Evolutionary conservation across 768 basidiomycete genomes (phyloP).

Genomic region (Strobilomyces dryophilus): DNA sequence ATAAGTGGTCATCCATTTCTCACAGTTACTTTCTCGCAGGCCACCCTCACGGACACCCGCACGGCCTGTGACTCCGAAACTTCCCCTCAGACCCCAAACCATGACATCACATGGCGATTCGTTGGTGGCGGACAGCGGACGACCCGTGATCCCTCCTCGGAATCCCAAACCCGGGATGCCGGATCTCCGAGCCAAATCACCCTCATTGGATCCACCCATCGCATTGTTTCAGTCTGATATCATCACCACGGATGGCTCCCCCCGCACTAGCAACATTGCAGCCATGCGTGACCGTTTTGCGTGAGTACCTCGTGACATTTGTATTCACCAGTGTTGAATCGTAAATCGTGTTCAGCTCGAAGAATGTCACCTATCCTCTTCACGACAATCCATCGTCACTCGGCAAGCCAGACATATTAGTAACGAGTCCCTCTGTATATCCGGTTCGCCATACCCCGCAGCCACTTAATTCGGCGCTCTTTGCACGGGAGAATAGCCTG

Average conservation of each 20-base stretch:
- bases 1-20: neutral
- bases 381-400: constrained; percentile 16
- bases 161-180: constrained; percentile 6
- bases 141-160: constrained; percentile 17
- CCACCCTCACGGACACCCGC: constrained; percentile 6
- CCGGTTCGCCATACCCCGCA: constrained; percentile 17
- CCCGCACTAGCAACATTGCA: constrained; percentile 30
- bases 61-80: constrained; percentile 18
- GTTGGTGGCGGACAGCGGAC: constrained; percentile 6
- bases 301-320: constrained; percentile 8
- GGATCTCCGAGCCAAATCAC: constrained; percentile 3
- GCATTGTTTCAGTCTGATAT: neutral
- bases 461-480: constrained; percentile 14
- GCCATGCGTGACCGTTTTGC: constrained; percentile 35
- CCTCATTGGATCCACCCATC: neutral
- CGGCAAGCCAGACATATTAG: constrained; percentile 24
- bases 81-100: constrained; percentile 7
- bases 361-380: constrained; percentile 19
- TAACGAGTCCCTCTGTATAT: constrained; percentile 19
- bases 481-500: constrained; percentile 18
- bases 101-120: constrained; percentile 23
- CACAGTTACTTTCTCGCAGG: constrained; percentile 7
- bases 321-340: neutral
- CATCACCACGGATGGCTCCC: neutral
- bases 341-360: constrained; percentile 1